phyloP scores from a whole-genome alignment of 495 filamentous ascomycete species.

The Penicillium diatomitis region DNA sequence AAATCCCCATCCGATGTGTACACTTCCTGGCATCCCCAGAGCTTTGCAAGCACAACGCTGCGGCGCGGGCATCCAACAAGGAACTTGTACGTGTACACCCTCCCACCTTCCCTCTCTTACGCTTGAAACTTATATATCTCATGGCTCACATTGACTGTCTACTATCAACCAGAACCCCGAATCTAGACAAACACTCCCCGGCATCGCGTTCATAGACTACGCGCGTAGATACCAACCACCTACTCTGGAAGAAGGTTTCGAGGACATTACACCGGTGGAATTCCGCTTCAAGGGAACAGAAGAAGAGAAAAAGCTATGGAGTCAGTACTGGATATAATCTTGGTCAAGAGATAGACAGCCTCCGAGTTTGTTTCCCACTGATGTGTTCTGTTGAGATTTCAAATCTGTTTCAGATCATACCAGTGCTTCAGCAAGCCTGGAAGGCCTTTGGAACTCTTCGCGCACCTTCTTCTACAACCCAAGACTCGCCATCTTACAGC shows the following conservation, averaged over 20 bases:
- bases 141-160: background rate
- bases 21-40: conserved; percentile 66
- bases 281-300: conserved; percentile 58
- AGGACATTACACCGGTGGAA: conserved; percentile 61
- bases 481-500: no score
- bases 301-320: conserved; percentile 52
- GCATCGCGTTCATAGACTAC: conserved; percentile 71
- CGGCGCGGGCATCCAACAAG: conserved; percentile 65
- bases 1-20: conserved; percentile 73
- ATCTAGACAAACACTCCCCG: conserved; percentile 60
- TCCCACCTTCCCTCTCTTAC: background rate
- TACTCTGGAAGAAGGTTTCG: conserved; percentile 68
- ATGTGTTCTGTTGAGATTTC: background rate
- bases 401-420: background rate
- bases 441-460: no score
- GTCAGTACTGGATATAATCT: conserved; percentile 49
- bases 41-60: conserved; percentile 84
- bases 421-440: no score
- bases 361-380: background rate
- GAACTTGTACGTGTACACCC: conserved; percentile 17
- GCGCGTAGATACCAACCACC: conserved; percentile 61
- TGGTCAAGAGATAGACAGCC: background rate
- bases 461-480: no score
- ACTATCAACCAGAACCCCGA: conserved; percentile 66
- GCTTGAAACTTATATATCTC: background rate